Percentiles rank a stretch among this genome's conserved stretches.
These are phyloP conservation scores for Marchantia polymorpha DNA, from an alignment of 225 moss, liverwort and hornwort genomes.

Conservation along the genomic window DNA sequence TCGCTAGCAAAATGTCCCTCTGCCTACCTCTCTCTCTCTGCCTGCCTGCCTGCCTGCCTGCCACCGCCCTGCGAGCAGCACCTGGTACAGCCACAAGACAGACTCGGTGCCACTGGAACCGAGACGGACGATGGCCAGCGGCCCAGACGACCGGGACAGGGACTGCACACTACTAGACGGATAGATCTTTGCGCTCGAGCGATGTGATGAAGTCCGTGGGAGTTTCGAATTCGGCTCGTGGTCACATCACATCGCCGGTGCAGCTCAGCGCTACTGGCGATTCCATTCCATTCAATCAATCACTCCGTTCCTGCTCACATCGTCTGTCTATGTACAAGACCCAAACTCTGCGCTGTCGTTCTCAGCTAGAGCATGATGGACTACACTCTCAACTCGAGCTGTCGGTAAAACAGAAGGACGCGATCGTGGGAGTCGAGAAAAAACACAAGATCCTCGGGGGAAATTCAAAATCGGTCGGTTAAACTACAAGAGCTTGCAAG, in stretches of 20 bases:
- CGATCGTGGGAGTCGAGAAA: background rate
- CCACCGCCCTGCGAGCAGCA: background rate
- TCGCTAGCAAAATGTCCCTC: background rate
- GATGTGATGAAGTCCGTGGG: background rate
- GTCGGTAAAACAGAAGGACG: background rate
- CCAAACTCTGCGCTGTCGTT: background rate
- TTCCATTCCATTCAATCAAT: background rate
- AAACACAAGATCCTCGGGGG: background rate
- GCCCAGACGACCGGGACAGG: background rate
- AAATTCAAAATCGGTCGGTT: slow-evolving; percentile 6
- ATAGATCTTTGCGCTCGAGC: background rate
- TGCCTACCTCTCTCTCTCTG: no score
- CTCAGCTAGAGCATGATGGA: background rate
- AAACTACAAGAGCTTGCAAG: background rate
- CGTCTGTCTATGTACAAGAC: background rate
- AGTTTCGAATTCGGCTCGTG: background rate
- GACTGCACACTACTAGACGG: background rate
- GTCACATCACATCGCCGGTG: background rate
- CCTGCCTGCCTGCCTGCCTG: slow-evolving; percentile 5
- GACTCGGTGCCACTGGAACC: background rate
- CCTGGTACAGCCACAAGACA: background rate
- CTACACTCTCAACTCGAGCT: background rate
- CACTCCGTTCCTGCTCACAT: no score
- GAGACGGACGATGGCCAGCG: background rate
- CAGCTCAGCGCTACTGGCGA: background rate